These are phyloP conservation scores for Gaeumannomyces tritici DNA, from an alignment of 2,329 filamentous ascomycete genomes.

Conservation along the genomic window DNA sequence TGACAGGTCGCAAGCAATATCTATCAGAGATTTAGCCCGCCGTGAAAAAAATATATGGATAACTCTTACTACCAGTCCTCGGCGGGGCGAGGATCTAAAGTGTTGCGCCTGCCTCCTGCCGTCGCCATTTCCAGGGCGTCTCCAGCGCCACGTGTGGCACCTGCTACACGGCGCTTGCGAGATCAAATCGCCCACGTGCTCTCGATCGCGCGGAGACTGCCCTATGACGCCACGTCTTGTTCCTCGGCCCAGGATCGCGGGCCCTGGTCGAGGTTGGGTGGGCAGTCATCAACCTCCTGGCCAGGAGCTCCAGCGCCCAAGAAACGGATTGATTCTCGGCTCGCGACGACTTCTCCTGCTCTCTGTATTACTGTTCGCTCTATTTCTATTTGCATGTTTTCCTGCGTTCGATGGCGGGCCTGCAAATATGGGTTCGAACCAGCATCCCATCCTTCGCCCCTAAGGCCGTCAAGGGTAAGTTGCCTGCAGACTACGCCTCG, in stretches of 20 bases:
- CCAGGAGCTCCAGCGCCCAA: not conserved
- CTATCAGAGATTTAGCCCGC: not conserved
- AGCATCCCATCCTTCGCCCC: not conserved
- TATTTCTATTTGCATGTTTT: not conserved
- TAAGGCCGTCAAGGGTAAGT: not conserved
- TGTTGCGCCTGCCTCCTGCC: not conserved
- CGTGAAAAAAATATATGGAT: not conserved
- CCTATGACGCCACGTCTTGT: not conserved
- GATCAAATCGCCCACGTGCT: not conserved
- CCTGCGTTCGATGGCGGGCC: too few species aligned
- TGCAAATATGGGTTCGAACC: not conserved
- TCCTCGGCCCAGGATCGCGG: not conserved
- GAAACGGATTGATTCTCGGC: not conserved
- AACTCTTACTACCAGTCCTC: too few species aligned
- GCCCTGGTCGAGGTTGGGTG: not conserved
- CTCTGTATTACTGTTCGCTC: not conserved
- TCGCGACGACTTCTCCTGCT: not conserved
- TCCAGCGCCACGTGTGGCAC: not conserved
- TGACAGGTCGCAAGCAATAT: not conserved
- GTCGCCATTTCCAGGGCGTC: not conserved
- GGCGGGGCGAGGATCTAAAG: not conserved
- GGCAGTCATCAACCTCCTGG: too few species aligned
- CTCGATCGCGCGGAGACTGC: not conserved
- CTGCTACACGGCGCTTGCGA: not conserved
- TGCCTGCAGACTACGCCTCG: not conserved